Base-by-base conservation (phyloP, 805 yeast species). In the Candida manassasensis region DNA sequence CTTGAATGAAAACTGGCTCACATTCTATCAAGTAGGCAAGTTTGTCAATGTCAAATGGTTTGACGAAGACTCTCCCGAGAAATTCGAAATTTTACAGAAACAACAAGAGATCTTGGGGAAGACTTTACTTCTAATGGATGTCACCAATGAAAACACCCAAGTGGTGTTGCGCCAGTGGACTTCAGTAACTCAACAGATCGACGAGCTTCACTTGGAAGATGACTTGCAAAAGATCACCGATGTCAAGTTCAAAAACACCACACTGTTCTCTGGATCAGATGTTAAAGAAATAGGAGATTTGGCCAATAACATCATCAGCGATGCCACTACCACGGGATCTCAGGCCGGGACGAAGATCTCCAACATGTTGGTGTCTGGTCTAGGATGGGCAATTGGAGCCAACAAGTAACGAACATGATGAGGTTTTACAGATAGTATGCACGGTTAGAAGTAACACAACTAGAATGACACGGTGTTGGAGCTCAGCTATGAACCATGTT, bases 21-120 rank as follows among this genome's bases (percentile, higher is more conserved):
- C 84, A 1, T 76, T 82, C 41, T 81, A 79, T 47, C 95, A 85
- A 47, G 79, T 82, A 3, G 84, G 84, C 3, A 81, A 83, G 55
- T 63, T 45, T 37, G 52, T 57, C 9, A 50, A 59, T 4, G 56
- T 63, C 2, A 49, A 47, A 7, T 57, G 63, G 50, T 48, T 45
- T 31, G 51, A 41, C 4, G 53, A 49, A 2, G 55, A 48, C 8
- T 40, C 43, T n/a, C 37, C 44, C 3, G 45, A 45, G 4, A 41
- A 39, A 19, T 29, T 52, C 11, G 51, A 51, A 0, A 42, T 53
- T 0, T 45, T 80, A 16, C 47, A 59, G 15, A 56, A 67, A 31
- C 90, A 86, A 53, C 51, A 78, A 47, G 67, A 67, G 11, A 55
- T 84, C 1, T 55, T 83, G 8, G 63, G 83, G 2, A 59, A 67